Percentiles rank a stretch among this genome's conserved stretches.
Conservation (phyloP, 495 filamentous ascomycete species). For the Penicillium desertorum region DNA sequence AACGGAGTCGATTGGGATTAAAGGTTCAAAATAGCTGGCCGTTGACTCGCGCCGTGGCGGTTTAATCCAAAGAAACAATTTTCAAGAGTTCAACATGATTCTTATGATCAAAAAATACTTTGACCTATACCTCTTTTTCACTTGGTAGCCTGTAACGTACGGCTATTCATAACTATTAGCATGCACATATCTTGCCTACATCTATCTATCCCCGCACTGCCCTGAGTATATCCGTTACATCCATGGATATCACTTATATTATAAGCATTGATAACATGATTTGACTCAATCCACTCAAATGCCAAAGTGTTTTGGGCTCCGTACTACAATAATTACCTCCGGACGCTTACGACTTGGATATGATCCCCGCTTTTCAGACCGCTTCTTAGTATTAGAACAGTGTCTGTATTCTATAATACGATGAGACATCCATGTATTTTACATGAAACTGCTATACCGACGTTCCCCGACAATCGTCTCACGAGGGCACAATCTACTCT, state of each 20-base stretch:
- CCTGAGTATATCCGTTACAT: neutral
- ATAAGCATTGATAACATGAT: too few relatives aligned
- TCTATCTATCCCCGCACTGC: neutral
- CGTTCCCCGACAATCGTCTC: too few relatives aligned
- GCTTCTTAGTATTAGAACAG: too few relatives aligned
- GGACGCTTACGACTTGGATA: too few relatives aligned
- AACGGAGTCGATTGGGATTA: slow-evolving; percentile 47
- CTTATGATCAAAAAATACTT: slow-evolving; percentile 28
- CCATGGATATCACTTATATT: too few relatives aligned
- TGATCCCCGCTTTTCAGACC: too few relatives aligned
- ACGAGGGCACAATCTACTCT: too few relatives aligned
- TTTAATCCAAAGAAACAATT: slow-evolving; percentile 50
- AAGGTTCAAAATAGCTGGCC: slow-evolving; percentile 51
- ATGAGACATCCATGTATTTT: too few relatives aligned
- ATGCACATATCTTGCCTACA: neutral
- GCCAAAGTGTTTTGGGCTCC: neutral
- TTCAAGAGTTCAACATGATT: slow-evolving; percentile 44
- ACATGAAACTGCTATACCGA: too few relatives aligned
- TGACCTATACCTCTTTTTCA: slow-evolving; percentile 17
- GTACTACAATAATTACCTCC: too few relatives aligned
- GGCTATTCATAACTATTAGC: neutral
- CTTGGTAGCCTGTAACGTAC: neutral
- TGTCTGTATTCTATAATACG: too few relatives aligned
- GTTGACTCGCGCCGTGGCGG: slow-evolving; percentile 50
- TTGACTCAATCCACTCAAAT: neutral